Evolutionary conservation across 768 basidiomycete species (phyloP).

Genomic region (Rhizopogon roseolus): DNA sequence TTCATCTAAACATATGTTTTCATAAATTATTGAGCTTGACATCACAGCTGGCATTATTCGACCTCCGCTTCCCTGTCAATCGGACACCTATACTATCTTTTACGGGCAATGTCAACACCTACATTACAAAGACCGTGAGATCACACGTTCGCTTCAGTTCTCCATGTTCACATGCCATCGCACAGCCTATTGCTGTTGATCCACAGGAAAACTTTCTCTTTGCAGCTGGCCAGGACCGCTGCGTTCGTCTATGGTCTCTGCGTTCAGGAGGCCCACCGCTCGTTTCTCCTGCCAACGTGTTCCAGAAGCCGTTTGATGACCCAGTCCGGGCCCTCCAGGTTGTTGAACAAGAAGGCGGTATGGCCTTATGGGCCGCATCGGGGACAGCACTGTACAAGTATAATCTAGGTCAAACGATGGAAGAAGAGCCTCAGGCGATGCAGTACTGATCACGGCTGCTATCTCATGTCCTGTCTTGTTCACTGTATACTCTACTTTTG

Average conservation of each 20-base stretch:
- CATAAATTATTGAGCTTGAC: not conserved
- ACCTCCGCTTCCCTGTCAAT: conserved; percentile 51
- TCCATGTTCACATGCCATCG: conserved; percentile 3
- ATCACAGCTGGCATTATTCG: conserved; percentile 52
- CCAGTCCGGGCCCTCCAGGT: conserved; percentile 48
- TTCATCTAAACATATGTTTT: not conserved
- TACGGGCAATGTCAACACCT: conserved; percentile 54
- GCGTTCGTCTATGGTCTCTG: conserved; percentile 68
- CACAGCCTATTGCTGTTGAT: conserved; percentile 60
- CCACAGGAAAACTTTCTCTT: conserved; percentile 55
- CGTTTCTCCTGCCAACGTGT: conserved; percentile 11
- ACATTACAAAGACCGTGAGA: conserved; percentile 48
- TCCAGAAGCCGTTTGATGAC: conserved; percentile 30
- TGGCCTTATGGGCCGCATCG: conserved; percentile 50
- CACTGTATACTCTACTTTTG: not conserved
- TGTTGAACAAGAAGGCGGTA: conserved; percentile 33
- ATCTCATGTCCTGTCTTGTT: not conserved
- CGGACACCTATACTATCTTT: conserved; percentile 42
- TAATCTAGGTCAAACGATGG: conserved; percentile 39
- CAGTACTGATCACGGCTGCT: not conserved
- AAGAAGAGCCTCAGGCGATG: not conserved
- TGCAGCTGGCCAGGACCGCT: conserved; percentile 62
- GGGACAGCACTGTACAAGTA: conserved; percentile 43
- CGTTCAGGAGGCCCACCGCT: conserved; percentile 38
- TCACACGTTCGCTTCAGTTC: not conserved